Conservation (phyloP, 1,139 yeast genomes). For the Saccharomycopsis crataegensis region DNA sequence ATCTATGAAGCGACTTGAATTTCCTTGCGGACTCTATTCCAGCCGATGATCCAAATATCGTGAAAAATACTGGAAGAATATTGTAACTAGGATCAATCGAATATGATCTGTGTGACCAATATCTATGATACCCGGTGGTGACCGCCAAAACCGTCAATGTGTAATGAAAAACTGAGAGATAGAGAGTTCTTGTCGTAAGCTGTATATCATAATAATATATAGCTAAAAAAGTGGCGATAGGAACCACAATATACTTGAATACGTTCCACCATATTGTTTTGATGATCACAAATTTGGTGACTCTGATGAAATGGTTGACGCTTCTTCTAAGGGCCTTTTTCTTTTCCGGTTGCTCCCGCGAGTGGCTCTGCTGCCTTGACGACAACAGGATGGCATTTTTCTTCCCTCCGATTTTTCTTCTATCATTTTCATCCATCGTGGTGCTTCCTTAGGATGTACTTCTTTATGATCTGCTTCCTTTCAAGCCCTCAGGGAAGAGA, state of each 20-base stretch:
- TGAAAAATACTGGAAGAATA: slow-evolving; percentile 7
- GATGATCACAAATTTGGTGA: background rate
- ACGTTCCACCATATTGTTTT: slow-evolving; percentile 13
- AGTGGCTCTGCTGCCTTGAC: background rate
- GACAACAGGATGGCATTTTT: too few species aligned
- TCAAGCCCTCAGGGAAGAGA: too few species aligned
- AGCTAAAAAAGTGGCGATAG: background rate
- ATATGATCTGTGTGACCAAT: slow-evolving; percentile 57
- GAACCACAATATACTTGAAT: slow-evolving; percentile 9
- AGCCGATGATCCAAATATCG: slow-evolving; percentile 43
- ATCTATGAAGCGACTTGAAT: slow-evolving; percentile 63
- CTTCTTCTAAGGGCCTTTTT: slow-evolving; percentile 7
- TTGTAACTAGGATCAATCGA: slow-evolving; percentile 23
- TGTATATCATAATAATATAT: slow-evolving; percentile 2
- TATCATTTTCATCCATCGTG: too few species aligned
- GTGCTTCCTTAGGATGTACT: too few species aligned
- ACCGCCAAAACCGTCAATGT: slow-evolving; percentile 36
- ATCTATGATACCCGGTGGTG: slow-evolving; percentile 57
- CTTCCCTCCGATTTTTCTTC: too few species aligned
- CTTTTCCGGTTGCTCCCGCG: background rate
- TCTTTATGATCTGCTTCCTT: too few species aligned
- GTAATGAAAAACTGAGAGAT: slow-evolving; percentile 34
- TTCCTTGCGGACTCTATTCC: slow-evolving; percentile 56
- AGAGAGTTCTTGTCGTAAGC: slow-evolving; percentile 9
- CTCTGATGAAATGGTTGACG: slow-evolving; percentile 9